A percentile compares a stretch with the other conserved stretches of the same genome.
Evolutionary conservation across 83 land plant genomes (phyloP).

Genomic region (Picea mariana): DNA sequence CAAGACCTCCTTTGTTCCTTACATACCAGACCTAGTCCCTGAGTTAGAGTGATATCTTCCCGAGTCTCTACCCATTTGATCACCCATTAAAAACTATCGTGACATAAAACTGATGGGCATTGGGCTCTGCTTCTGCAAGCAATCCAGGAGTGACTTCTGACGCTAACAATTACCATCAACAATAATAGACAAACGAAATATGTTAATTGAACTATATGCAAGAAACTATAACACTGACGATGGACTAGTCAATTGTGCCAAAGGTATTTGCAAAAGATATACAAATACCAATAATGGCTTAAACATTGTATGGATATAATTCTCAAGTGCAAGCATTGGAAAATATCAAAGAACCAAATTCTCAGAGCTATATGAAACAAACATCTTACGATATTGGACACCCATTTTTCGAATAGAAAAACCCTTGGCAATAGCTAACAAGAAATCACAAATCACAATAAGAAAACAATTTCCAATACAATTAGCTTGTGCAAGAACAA

Average conservation of each 20-base stretch:
- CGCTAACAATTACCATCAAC: neutral
- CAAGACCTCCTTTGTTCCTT: too few relatives aligned
- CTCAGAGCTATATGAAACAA: neutral
- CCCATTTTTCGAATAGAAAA: neutral
- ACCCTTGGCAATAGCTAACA: neutral
- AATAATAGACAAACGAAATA: neutral
- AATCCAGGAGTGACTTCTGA: too few relatives aligned
- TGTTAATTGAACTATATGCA: neutral
- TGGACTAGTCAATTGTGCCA: neutral
- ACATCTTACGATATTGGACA: neutral
- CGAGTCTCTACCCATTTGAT: too few relatives aligned
- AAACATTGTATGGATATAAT: neutral
- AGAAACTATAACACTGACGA: neutral
- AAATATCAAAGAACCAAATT: neutral
- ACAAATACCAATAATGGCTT: neutral
- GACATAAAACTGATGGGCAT: too few relatives aligned
- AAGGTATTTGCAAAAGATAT: neutral
- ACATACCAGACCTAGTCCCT: too few relatives aligned
- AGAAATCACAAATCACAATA: neutral
- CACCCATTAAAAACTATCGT: too few relatives aligned
- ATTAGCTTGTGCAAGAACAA: too few relatives aligned
- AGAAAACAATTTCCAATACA: too few relatives aligned
- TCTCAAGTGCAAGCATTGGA: neutral
- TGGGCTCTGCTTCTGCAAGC: too few relatives aligned
- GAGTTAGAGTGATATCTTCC: too few relatives aligned